Percentiles rank a stretch among this genome's conserved stretches.
Evolutionary conservation across 2,329 filamentous ascomycete species (phyloP).

Genomic region (Moelleriella libera): DNA sequence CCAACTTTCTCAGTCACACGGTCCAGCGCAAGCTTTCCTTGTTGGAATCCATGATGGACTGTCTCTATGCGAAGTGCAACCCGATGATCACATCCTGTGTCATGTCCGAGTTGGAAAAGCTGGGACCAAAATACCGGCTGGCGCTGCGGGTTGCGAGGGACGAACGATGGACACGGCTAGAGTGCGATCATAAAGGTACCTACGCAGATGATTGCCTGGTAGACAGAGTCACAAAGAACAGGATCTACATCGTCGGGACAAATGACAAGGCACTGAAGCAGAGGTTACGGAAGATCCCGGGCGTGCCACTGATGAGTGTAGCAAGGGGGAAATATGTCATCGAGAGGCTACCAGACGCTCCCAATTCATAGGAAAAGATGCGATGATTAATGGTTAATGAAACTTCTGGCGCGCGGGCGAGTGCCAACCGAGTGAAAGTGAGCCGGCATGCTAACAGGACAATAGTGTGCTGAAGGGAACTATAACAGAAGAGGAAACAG

Average conservation of each 20-base stretch:
- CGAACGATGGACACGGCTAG: conserved; percentile 71
- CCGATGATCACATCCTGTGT: conserved; percentile 70
- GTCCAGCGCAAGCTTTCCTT: conserved; percentile 84
- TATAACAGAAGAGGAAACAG: too few species aligned
- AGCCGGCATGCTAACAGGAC: too few species aligned
- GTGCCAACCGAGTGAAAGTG: too few species aligned
- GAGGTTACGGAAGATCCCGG: conserved; percentile 57
- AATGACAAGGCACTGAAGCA: conserved; percentile 72
- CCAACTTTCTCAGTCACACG: conserved; percentile 83
- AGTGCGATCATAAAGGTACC: conserved; percentile 79
- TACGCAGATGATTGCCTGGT: conserved; percentile 77
- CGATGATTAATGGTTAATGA: neutral
- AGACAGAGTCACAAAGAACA: conserved; percentile 57
- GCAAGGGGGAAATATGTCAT: conserved; percentile 87
- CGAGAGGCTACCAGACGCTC: conserved; percentile 76
- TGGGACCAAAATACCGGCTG: conserved; percentile 78
- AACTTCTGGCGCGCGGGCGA: too few species aligned
- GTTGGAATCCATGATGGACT: conserved; percentile 83
- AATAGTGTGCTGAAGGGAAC: too few species aligned
- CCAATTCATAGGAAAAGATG: conserved; percentile 28
- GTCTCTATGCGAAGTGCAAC: conserved; percentile 79
- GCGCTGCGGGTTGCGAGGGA: conserved; percentile 78
- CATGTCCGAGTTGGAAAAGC: conserved; percentile 77
- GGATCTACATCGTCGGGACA: conserved; percentile 67
- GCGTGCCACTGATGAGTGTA: conserved; percentile 65